phyloP scores from a whole-genome alignment of 208 protist genomes.

The Naegleria gruberi region DNA sequence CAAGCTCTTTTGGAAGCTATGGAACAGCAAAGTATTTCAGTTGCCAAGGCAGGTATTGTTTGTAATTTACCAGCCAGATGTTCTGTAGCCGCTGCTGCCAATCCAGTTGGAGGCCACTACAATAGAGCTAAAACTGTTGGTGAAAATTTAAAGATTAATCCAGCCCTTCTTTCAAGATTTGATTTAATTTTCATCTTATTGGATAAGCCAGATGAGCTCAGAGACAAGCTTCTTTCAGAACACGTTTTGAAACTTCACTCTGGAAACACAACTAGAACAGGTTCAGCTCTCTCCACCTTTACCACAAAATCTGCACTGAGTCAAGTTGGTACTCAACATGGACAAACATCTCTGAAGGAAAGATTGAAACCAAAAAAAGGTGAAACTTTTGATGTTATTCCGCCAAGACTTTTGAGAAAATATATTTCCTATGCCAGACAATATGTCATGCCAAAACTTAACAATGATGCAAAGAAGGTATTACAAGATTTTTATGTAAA shows the following conservation, averaged over 20 bases:
- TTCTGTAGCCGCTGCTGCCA: conserved; percentile 92
- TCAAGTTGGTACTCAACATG: not conserved
- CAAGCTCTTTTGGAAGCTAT: conserved; percentile 97
- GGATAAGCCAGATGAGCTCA: conserved; percentile 60
- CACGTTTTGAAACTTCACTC: conserved; percentile 82
- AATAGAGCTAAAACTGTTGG: conserved; percentile 80
- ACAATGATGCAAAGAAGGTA: conserved; percentile 35
- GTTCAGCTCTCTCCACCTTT: not conserved
- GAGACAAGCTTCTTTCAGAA: conserved; percentile 63
- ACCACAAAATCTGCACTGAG: not conserved
- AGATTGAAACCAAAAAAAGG: not conserved
- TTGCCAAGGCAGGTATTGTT: conserved; percentile 93
- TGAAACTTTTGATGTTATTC: conserved; percentile 32
- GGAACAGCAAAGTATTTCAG: conserved; percentile 97
- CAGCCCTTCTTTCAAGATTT: conserved; percentile 93
- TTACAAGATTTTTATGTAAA: conserved; percentile 55
- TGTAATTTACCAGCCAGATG: conserved; percentile 26
- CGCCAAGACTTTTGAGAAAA: conserved; percentile 51
- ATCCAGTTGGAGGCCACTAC: conserved; percentile 86
- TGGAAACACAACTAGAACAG: not conserved
- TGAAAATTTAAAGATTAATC: conserved; percentile 88
- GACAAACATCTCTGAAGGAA: not conserved
- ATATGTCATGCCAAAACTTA: conserved; percentile 50
- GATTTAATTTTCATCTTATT: conserved; percentile 94
- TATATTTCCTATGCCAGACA: conserved; percentile 70